These are phyloP conservation scores for Sugiyamaella castrensis DNA, from an alignment of 1,139 yeast genomes.

Conservation along the genomic window DNA sequence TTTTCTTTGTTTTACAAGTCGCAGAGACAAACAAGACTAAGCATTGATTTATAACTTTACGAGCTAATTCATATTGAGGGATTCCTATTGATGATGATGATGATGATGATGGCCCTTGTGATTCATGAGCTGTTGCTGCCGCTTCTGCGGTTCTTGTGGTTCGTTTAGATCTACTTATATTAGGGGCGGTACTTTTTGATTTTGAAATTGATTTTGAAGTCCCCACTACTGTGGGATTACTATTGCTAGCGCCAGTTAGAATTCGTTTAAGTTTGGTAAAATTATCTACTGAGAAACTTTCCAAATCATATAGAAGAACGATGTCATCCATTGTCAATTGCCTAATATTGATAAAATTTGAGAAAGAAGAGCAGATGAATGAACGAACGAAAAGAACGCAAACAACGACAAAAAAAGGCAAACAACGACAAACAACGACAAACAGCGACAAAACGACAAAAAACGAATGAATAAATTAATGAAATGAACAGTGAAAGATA, in stretches of 20 bases:
- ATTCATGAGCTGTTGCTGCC: neutral
- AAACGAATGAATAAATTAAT: too few relatives aligned
- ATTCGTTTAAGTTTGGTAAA: constrained; percentile 6
- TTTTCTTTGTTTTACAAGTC: neutral
- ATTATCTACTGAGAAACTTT: constrained; percentile 4
- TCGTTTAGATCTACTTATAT: too few relatives aligned
- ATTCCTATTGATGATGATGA: neutral
- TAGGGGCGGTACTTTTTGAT: neutral
- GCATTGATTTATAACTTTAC: constrained; percentile 1
- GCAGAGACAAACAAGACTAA: neutral
- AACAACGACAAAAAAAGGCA: too few relatives aligned
- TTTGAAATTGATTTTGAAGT: neutral
- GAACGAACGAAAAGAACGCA: too few relatives aligned
- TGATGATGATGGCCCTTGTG: neutral
- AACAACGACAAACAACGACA: too few relatives aligned
- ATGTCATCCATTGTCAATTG: constrained; percentile 9
- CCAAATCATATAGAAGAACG: constrained; percentile 7
- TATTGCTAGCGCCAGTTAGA: neutral
- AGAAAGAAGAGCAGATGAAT: too few relatives aligned
- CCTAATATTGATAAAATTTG: too few relatives aligned
- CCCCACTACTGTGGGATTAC: neutral
- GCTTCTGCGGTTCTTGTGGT: neutral
- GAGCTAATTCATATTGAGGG: constrained; percentile 5
- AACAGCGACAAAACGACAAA: too few relatives aligned
- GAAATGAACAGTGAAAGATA: too few relatives aligned